Percentiles rank a stretch among this genome's conserved stretches.
Evolutionary conservation across 345 rosid species (phyloP).

Genomic region (Populus euphratica): DNA sequence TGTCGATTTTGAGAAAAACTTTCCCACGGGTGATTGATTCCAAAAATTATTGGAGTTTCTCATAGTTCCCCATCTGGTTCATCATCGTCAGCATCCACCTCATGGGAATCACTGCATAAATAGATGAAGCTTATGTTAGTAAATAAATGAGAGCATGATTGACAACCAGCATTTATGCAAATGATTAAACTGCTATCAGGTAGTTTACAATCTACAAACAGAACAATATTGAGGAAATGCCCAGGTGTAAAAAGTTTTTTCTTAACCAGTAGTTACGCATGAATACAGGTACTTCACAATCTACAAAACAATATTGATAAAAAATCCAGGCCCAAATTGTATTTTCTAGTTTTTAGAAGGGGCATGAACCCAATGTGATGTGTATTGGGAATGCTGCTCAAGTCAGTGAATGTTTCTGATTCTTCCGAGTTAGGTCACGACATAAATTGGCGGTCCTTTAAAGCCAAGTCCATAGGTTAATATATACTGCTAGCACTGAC

Average conservation of each 20-base stretch:
- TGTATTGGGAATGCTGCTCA: background rate
- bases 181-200: background rate
- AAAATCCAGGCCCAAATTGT: background rate
- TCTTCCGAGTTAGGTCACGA: background rate
- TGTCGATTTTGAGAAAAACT: background rate
- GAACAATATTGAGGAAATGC: background rate
- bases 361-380: background rate
- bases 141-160: background rate
- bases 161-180: background rate
- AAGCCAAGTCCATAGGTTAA: background rate
- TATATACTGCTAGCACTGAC: background rate
- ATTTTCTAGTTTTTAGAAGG: background rate
- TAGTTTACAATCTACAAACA: background rate
- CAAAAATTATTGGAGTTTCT: background rate
- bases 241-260: background rate
- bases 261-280: background rate
- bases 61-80: slow-evolving; percentile 42
- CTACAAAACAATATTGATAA: background rate
- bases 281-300: background rate
- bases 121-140: background rate
- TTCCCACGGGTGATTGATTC: background rate
- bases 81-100: slow-evolving; percentile 12
- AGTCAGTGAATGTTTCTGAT: background rate
- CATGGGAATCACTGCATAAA: slow-evolving; percentile 28
- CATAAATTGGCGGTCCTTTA: background rate